Base-by-base conservation (phyloP, 192 early-diverging fungal genomes). In the Pilaira anomala region DNA sequence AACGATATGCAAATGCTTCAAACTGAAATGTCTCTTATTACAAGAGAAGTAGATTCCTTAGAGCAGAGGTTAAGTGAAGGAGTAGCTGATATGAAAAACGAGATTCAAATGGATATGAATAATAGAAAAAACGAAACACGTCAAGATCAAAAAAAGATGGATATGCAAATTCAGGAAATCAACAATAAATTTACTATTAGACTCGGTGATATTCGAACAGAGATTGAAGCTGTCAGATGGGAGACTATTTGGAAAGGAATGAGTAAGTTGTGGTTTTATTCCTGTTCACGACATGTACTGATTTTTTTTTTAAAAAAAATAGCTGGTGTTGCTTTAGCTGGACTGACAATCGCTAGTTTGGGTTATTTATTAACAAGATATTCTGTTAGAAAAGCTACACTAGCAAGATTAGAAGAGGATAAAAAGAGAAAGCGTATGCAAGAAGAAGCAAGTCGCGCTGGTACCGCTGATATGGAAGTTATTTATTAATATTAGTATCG, bases 91-190 rank as follows among this genome's bases (percentile, higher is more conserved):
- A 69, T 95, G 73, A 91, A 91, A 63, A 81, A 86, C 13, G 91
- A 94, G n/a, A 87, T 97, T 45, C 79, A 87, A 21, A 86, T 97
- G 60, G 95, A 97, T 66, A 74, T 97, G 72, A 97, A 93, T 73
- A 90, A 89, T 67, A 88, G 90, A 65, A 92, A 91, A 66, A 83
- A 90, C 45, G 95, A 97, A 40, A 83, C 83, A 7, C 77, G 85
- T 21, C 90, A 90, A 53, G 81, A 88, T 22, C 87, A 91, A 70
- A 93, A 92, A 63, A 78, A 76, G 28, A 83, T 89, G 66, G 88
- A 90, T 58, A 83, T 89, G 76, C 67, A 79, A 63, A 85, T 90
- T n/a, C 90, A 94, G 54, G 87, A 89, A 52, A 80, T 95, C 62
- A 88, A 91, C 49, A 93, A 91, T 66, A 91, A 91, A 67, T 89